Evolutionary conservation across 495 filamentous ascomycete genomes (phyloP).

Genomic region (Penicillium canescens): DNA sequence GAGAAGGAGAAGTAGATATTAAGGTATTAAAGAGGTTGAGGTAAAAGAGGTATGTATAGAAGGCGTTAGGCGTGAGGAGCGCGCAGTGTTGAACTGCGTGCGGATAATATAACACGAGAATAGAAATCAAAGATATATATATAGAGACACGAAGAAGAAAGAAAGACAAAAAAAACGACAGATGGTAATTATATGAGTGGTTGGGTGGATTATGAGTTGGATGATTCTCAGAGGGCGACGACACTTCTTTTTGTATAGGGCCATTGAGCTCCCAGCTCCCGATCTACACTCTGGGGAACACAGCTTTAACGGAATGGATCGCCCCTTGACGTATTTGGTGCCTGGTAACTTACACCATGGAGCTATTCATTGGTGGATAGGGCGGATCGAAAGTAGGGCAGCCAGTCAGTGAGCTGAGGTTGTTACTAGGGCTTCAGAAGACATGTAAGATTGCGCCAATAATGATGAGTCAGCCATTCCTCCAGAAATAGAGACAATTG

Average conservation of each 20-base stretch:
- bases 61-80: constrained; percentile 12
- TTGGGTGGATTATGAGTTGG: constrained; percentile 8
- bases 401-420: constrained; percentile 15
- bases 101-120: constrained; percentile 18
- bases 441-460: constrained; percentile 4
- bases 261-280: constrained; percentile 28
- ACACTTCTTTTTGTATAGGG: constrained; percentile 28
- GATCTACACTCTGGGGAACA: constrained; percentile 31
- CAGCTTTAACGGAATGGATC: constrained; percentile 24
- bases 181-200: neutral
- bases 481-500: neutral
- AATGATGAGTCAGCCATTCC: constrained; percentile 10
- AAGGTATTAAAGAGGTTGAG: constrained; percentile 5
- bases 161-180: constrained; percentile 11
- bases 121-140: constrained; percentile 11
- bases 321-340: constrained; percentile 30
- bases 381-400: constrained; percentile 25
- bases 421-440: too few relatives aligned
- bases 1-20: constrained; percentile 1
- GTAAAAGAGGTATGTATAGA: constrained; percentile 3
- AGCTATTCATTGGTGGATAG: constrained; percentile 17
- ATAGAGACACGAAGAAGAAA: constrained; percentile 1
- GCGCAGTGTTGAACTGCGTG: constrained; percentile 30
- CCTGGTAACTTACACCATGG: constrained; percentile 21
- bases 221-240: constrained; percentile 16